Conservation (phyloP, 805 yeast species). For the Lachancea sp. region DNA sequence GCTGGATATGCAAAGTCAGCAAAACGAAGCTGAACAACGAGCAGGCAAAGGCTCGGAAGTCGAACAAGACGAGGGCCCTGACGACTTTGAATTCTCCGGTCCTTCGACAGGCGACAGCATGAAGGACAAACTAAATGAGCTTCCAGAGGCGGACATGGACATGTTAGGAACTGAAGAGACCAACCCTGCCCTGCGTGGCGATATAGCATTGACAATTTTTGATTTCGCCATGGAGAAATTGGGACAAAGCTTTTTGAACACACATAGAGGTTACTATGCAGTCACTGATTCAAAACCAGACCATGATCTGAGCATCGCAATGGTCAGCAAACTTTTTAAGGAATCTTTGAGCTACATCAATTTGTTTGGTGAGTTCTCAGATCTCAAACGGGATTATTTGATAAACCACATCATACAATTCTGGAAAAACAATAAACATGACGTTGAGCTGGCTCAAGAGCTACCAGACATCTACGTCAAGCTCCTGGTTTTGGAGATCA, state of each 20-base stretch:
- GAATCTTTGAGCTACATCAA: constrained; percentile 43
- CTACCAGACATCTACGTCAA: constrained; percentile 35
- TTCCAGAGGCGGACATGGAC: constrained; percentile 84
- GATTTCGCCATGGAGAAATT: constrained; percentile 56
- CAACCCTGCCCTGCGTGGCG: constrained; percentile 72
- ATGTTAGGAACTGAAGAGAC: constrained; percentile 82
- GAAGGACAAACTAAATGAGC: constrained; percentile 56
- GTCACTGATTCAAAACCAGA: constrained; percentile 32
- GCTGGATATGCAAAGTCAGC: constrained; percentile 37
- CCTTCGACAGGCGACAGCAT: constrained; percentile 49
- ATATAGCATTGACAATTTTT: constrained; percentile 62
- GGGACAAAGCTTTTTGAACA: constrained; percentile 25
- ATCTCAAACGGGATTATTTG: constrained; percentile 62
- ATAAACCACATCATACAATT: constrained; percentile 56
- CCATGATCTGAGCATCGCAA: constrained; percentile 22
- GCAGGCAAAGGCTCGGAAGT: constrained; percentile 31
- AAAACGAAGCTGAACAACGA: constrained; percentile 26
- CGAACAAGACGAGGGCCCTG: constrained; percentile 28
- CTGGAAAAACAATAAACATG: constrained; percentile 39
- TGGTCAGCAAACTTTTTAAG: constrained; percentile 32
- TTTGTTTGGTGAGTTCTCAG: constrained; percentile 63
- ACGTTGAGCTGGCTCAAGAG: constrained; percentile 24
- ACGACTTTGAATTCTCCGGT: constrained; percentile 31
- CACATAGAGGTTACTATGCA: constrained; percentile 31
- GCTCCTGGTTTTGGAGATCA: constrained; percentile 46